Percentiles rank a stretch among this genome's conserved stretches.
These are phyloP conservation scores for Boletus eberwhitei DNA, from an alignment of 768 basidiomycete genomes.

Conservation along the genomic window DNA sequence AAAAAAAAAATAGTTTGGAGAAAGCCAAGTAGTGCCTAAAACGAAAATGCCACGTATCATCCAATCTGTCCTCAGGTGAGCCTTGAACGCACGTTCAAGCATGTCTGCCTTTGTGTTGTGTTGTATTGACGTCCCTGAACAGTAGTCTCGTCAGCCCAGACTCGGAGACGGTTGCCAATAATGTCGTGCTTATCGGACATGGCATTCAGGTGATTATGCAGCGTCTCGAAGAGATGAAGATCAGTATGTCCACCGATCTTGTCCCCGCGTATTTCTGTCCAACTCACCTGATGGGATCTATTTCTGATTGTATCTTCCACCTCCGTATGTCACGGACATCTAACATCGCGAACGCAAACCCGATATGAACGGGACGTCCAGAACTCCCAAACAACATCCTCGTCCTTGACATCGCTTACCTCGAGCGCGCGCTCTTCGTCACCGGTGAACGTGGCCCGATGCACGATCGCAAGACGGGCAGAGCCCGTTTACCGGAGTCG, in stretches of 20 bases:
- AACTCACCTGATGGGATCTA: neutral
- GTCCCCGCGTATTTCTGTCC: neutral
- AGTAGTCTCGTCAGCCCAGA: conserved; percentile 76
- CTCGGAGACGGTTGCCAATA: conserved; percentile 66
- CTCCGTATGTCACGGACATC: neutral
- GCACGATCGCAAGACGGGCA: conserved; percentile 56
- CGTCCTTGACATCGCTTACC: conserved; percentile 58
- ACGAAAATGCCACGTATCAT: conserved; percentile 68
- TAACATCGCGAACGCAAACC: too few relatives aligned
- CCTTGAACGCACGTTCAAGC: neutral
- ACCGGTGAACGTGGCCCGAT: conserved; percentile 57
- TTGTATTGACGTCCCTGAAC: conserved; percentile 9
- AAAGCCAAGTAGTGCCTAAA: conserved; percentile 67
- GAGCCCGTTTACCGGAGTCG: conserved; percentile 48
- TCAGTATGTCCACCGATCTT: conserved; percentile 49
- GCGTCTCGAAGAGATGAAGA: conserved; percentile 73
- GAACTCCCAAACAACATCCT: conserved; percentile 75
- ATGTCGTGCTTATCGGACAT: conserved; percentile 70
- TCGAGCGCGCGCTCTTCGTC: conserved; percentile 61
- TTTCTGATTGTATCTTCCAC: neutral
- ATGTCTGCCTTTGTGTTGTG: neutral
- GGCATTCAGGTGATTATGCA: conserved; percentile 51
- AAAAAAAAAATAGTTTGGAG: conserved; percentile 57
- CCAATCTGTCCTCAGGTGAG: conserved; percentile 68
- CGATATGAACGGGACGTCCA: conserved; percentile 23